phyloP scores from a whole-genome alignment of 257 asterid species.

The Scutellaria galericulata region DNA sequence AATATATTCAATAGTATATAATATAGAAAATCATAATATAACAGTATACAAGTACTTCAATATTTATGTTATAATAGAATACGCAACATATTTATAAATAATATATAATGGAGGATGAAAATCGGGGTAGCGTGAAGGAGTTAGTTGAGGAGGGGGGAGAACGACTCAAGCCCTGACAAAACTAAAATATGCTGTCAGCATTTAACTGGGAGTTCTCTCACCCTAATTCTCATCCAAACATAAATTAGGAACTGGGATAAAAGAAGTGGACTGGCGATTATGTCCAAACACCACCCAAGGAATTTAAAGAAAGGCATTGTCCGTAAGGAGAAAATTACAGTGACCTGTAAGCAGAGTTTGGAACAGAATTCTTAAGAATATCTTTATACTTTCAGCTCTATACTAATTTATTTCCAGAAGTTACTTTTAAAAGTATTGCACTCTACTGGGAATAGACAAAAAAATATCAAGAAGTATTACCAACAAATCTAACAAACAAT shows the following conservation, averaged over 20 bases:
- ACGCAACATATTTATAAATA: no score
- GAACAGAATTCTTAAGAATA: background rate
- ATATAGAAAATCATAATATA: no score
- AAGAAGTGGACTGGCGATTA: no score
- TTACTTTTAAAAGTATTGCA: conserved; percentile 17
- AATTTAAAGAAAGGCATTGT: background rate
- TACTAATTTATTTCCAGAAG: background rate
- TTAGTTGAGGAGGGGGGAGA: no score
- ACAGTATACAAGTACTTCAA: no score
- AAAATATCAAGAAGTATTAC: conserved; percentile 8
- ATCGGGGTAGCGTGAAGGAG: no score
- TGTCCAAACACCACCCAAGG: background rate
- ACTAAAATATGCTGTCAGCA: no score
- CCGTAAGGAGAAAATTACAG: background rate
- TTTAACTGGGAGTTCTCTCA: no score
- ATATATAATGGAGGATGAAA: no score
- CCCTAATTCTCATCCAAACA: background rate
- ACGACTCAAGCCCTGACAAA: no score
- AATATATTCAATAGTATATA: no score
- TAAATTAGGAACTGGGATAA: background rate
- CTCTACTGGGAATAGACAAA: conserved; percentile 15
- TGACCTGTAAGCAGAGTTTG: conserved; percentile 1
- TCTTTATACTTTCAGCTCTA: background rate
- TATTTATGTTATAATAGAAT: no score
- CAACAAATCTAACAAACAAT: background rate